Evolutionary conservation across 176 grass and related monocot genomes (phyloP), one percentile per base, ranked within the genome.

Genomic region (Pontederia crassipes): DNA sequence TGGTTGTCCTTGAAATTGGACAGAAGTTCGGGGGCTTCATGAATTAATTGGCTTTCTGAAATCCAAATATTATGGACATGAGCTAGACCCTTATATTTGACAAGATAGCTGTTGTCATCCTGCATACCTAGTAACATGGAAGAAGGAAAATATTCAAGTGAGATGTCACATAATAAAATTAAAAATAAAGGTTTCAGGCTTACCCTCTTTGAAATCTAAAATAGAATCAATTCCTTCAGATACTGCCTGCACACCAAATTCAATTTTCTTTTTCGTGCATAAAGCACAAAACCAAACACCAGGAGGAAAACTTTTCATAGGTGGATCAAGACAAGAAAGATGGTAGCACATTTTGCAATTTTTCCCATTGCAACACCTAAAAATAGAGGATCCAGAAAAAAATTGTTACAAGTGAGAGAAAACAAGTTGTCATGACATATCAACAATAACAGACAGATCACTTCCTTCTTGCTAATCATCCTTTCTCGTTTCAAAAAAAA

Each of bases 191-290:
- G 28, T 11, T 24, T 0, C 48, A 73, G 64, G 2, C 28, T 81
- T 81, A 95, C 90, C 85, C 9, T 89, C 90, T 82, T 86, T 95
- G 64, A 86, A 67, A 80, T 89, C 77, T 82, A 79, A 95, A 63
- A 89, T 51, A 77, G 77, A 86, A 60, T 95, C 86, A 63, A 95
- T 72, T 49, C 74, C 86, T 64, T 86, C 71, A 66, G 67, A 78
- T 62, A 95, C 64, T 48, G 85, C 79, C 71, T 81, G 71, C 57
- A 86, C 48, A 9, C 82, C 90, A 46, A 73, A 89, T 78, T 81
- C 79, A 58, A 95, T 69, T 73, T 68, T 89, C 67, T 71, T 81
- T 80, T 89, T 85, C 29, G 65, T 67, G 64, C 90, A 95, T 70
- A 51, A 10, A 45, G 70, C 59, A 18, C 90, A 95, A 67, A 86